phyloP scores from a whole-genome alignment of 495 filamentous ascomycete species.

The Chaetomium cochliodes region DNA sequence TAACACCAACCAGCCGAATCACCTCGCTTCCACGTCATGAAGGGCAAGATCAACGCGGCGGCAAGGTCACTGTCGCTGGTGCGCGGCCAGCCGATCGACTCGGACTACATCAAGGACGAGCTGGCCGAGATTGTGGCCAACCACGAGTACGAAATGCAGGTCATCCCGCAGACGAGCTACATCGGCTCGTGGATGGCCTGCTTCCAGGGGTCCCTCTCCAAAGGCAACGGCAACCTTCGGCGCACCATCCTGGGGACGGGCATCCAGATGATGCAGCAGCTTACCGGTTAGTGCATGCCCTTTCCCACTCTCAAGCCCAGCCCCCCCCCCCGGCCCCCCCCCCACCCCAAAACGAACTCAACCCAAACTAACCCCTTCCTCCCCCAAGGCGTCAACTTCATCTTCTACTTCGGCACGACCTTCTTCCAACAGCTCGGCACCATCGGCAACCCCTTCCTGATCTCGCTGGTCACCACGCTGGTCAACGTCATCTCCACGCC shows the following conservation, averaged over 20 bases:
- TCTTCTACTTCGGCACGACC: slow-evolving; percentile 83
- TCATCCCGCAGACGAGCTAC: slow-evolving; percentile 63
- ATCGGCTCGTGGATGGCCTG: slow-evolving; percentile 65
- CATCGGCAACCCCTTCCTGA: slow-evolving; percentile 73
- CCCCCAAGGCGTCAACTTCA: slow-evolving; percentile 65
- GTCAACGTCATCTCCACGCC: slow-evolving; percentile 84
- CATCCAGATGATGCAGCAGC: slow-evolving; percentile 72
- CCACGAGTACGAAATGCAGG: slow-evolving; percentile 71
- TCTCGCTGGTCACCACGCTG: slow-evolving; percentile 74
- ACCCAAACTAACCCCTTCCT: neutral
- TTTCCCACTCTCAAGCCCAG: too few species aligned
- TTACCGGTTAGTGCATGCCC: slow-evolving; percentile 30
- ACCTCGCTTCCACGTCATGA: slow-evolving; percentile 76
- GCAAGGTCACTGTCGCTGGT: slow-evolving; percentile 60
- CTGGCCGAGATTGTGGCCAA: slow-evolving; percentile 79
- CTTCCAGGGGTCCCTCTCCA: slow-evolving; percentile 56
- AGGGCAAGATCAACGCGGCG: slow-evolving; percentile 62
- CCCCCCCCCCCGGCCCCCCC: too few species aligned
- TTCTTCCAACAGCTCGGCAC: slow-evolving; percentile 73
- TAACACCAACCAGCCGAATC: slow-evolving; percentile 58
- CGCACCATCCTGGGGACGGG: slow-evolving; percentile 70
- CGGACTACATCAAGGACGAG: slow-evolving; percentile 64
- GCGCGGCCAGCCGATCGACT: slow-evolving; percentile 63
- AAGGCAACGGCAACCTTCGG: slow-evolving; percentile 58
- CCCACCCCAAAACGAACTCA: neutral